A percentile compares a stretch with the other conserved stretches of the same genome.
Conservation (phyloP, 2,329 filamentous ascomycete species). For the Zymoseptoria ardabiliae region DNA sequence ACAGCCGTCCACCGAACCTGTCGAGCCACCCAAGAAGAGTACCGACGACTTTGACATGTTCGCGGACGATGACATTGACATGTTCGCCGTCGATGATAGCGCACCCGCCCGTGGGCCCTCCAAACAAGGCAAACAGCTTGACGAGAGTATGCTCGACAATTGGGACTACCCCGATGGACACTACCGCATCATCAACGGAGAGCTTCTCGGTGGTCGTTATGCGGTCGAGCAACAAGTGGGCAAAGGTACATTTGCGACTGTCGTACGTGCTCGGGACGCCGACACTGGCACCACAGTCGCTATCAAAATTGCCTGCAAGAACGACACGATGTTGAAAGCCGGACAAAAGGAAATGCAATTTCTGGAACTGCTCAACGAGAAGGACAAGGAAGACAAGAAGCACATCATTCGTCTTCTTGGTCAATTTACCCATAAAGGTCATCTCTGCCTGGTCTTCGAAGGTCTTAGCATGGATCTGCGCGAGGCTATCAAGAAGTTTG, state of each 20-base stretch:
- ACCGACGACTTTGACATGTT: slow-evolving; percentile 54
- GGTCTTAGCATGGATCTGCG: slow-evolving; percentile 86
- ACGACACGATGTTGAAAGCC: slow-evolving; percentile 66
- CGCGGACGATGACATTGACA: slow-evolving; percentile 67
- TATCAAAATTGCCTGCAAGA: slow-evolving; percentile 96
- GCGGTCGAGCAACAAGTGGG: slow-evolving; percentile 81
- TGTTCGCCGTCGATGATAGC: slow-evolving; percentile 66
- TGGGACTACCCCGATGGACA: slow-evolving; percentile 93
- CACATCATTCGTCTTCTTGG: slow-evolving; percentile 84
- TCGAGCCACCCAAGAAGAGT: slow-evolving; percentile 5
- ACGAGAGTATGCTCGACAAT: slow-evolving; percentile 77
- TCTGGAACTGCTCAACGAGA: slow-evolving; percentile 74
- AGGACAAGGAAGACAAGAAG: slow-evolving; percentile 82
- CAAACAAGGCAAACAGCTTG: slow-evolving; percentile 51
- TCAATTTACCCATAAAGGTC: slow-evolving; percentile 86
- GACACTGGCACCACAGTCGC: slow-evolving; percentile 67
- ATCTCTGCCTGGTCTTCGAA: slow-evolving; percentile 95
- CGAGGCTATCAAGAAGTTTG: slow-evolving; percentile 92
- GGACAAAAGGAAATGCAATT: slow-evolving; percentile 94
- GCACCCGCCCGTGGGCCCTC: slow-evolving; percentile 37
- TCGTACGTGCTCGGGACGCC: slow-evolving; percentile 79
- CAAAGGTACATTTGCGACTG: slow-evolving; percentile 92
- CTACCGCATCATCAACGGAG: slow-evolving; percentile 88
- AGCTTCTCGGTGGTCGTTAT: slow-evolving; percentile 82
- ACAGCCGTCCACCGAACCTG: slow-evolving; percentile 16